These are phyloP conservation scores for Aspergillus kassunensis DNA, from an alignment of 495 filamentous ascomycete species.

Conservation along the genomic window DNA sequence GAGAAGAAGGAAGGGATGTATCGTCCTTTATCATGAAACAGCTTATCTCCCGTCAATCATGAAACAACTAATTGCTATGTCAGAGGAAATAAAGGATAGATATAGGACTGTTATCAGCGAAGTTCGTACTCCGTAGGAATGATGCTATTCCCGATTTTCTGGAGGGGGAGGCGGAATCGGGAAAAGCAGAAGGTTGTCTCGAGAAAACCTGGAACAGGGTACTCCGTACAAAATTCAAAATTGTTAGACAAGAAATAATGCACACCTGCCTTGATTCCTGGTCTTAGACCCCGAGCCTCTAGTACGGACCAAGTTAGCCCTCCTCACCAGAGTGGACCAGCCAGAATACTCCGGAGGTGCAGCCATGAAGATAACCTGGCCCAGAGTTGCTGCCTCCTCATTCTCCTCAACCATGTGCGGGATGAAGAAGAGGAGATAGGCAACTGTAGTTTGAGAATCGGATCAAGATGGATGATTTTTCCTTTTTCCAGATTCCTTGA, in stretches of 20 bases:
- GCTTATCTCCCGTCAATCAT: conserved; percentile 7
- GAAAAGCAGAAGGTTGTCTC: background rate
- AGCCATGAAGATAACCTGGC: conserved; percentile 18
- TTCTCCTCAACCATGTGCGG: conserved; percentile 6
- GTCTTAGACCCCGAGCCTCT: conserved; percentile 9
- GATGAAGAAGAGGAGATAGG: conserved; percentile 7
- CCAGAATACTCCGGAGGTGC: conserved; percentile 19
- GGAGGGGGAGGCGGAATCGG: background rate
- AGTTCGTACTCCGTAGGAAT: background rate
- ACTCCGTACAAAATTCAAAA: no score
- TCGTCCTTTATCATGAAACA: background rate
- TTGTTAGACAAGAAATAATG: conserved; percentile 13
- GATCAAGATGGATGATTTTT: no score
- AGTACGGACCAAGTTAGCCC: conserved; percentile 15
- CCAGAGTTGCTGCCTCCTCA: background rate
- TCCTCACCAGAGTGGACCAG: conserved; percentile 14
- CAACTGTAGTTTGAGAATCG: background rate
- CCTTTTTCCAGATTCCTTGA: no score
- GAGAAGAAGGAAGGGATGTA: background rate
- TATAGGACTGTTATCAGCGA: background rate
- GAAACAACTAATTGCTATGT: no score
- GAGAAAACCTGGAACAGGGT: conserved; percentile 12
- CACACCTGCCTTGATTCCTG: conserved; percentile 15
- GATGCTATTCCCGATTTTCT: conserved; percentile 3
- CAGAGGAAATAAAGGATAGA: background rate